Evolutionary conservation across 2,329 filamentous ascomycete genomes (phyloP).

Genomic region (Sarocladium kiliense): DNA sequence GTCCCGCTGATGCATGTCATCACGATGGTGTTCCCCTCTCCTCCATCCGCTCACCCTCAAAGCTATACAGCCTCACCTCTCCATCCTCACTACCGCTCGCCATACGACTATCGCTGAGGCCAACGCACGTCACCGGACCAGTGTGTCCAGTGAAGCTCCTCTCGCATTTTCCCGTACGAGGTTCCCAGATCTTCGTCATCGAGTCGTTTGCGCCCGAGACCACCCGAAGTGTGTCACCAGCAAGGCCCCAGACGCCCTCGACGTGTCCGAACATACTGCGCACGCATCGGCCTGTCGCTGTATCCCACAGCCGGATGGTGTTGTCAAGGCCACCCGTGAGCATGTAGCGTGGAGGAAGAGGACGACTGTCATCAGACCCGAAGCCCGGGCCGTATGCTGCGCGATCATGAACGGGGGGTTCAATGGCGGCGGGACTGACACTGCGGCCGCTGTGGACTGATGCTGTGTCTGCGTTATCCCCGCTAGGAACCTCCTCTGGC

Average conservation of each 20-base stretch:
- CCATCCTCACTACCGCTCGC: conserved; percentile 92
- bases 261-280: conserved; percentile 95
- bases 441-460: conserved; percentile 46
- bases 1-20: conserved; percentile 10
- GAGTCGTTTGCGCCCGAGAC: conserved; percentile 89
- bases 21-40: conserved; percentile 47
- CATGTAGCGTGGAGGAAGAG: conserved; percentile 82
- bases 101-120: conserved; percentile 82
- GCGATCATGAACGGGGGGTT: conserved; percentile 39
- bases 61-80: conserved; percentile 81
- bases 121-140: conserved; percentile 89
- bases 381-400: conserved; percentile 59
- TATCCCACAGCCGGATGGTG: conserved; percentile 91
- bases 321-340: conserved; percentile 87
- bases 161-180: conserved; percentile 84
- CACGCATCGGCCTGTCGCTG: conserved; percentile 72
- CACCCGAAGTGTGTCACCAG: conserved; percentile 80
- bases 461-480: conserved; percentile 47
- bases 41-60: conserved; percentile 49
- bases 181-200: conserved; percentile 93
- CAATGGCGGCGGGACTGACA: conserved; percentile 29
- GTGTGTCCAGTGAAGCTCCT: conserved; percentile 86
- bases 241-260: conserved; percentile 91
- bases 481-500: conserved; percentile 60
- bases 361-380: conserved; percentile 53